A percentile compares a stretch with the other conserved stretches of the same genome.
These are phyloP conservation scores for Exsudoporus frostii DNA, from an alignment of 768 basidiomycete species.

Conservation along the genomic window DNA sequence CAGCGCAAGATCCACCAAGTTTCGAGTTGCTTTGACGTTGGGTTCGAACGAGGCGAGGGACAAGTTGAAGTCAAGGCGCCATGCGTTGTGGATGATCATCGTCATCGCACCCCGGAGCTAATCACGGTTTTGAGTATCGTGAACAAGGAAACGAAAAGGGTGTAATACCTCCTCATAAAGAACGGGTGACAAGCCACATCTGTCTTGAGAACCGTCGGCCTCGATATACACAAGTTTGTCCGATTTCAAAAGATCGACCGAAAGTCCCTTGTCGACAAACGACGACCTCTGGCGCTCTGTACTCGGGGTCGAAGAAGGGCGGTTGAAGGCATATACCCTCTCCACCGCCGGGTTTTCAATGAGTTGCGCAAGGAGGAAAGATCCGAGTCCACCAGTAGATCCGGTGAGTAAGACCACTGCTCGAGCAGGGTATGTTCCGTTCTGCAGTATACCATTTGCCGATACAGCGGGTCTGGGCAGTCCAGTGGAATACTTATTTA, in stretches of 20 bases:
- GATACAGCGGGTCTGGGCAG: background rate
- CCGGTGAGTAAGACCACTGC: slow-evolving; percentile 32
- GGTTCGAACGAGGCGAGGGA: slow-evolving; percentile 37
- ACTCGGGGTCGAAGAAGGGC: slow-evolving; percentile 12
- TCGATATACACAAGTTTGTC: slow-evolving; percentile 36
- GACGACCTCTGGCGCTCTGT: slow-evolving; percentile 30
- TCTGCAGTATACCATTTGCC: background rate
- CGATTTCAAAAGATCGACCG: slow-evolving; percentile 27
- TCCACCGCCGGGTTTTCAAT: slow-evolving; percentile 20
- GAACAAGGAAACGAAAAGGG: too few species aligned
- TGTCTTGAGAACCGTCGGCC: slow-evolving; percentile 31
- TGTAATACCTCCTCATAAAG: slow-evolving; percentile 31
- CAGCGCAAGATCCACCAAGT: slow-evolving; percentile 34
- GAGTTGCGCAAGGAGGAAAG: slow-evolving; percentile 32
- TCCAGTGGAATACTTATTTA: background rate
- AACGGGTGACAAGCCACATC: slow-evolving; percentile 27
- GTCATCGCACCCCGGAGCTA: slow-evolving; percentile 25
- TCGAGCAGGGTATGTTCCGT: background rate
- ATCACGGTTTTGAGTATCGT: background rate
- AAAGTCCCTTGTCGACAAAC: slow-evolving; percentile 35
- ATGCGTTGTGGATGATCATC: slow-evolving; percentile 26
- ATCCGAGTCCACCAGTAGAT: slow-evolving; percentile 42
- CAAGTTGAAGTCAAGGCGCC: slow-evolving; percentile 39
- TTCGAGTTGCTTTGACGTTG: slow-evolving; percentile 32
- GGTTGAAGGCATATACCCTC: slow-evolving; percentile 34